Percentiles rank a stretch among this genome's conserved stretches.
Evolutionary conservation across 1,284 basidiomycete species (phyloP).

Genomic region (Exsudoporus floridanus): DNA sequence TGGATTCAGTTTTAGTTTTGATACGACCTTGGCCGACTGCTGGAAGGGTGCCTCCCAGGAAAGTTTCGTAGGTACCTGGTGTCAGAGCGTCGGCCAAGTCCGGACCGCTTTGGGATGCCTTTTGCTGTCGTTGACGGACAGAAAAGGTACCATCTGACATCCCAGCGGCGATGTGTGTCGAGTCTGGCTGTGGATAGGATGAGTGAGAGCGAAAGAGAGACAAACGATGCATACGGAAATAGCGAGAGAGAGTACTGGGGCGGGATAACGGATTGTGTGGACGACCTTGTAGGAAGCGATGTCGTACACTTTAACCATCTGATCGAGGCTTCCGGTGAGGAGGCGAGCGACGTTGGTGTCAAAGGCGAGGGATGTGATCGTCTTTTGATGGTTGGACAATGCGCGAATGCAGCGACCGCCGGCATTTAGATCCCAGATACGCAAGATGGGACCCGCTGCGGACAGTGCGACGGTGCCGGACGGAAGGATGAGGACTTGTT

Average conservation of each 20-base stretch:
- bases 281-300: slow-evolving; percentile 92
- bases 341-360: slow-evolving; percentile 76
- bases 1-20: slow-evolving; percentile 53
- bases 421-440: slow-evolving; percentile 94
- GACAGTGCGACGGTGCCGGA: slow-evolving; percentile 86
- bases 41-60: slow-evolving; percentile 59
- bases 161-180: slow-evolving; percentile 93
- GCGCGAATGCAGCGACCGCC: slow-evolving; percentile 88
- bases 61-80: slow-evolving; percentile 70
- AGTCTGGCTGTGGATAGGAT: slow-evolving; percentile 70
- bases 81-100: slow-evolving; percentile 51
- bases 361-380: slow-evolving; percentile 87
- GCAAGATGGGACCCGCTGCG: slow-evolving; percentile 88
- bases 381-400: slow-evolving; percentile 97
- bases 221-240: slow-evolving; percentile 58
- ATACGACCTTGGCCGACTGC: slow-evolving; percentile 57
- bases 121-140: slow-evolving; percentile 79
- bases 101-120: slow-evolving; percentile 57
- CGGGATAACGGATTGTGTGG: slow-evolving; percentile 98
- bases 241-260: slow-evolving; percentile 89
- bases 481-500: slow-evolving; percentile 93
- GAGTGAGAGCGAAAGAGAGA: slow-evolving; percentile 7
- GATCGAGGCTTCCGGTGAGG: slow-evolving; percentile 89
- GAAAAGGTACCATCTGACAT: slow-evolving; percentile 97
- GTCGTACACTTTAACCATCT: slow-evolving; percentile 99